Percentiles rank a stretch among this genome's conserved stretches.
phyloP scores from a whole-genome alignment of 495 filamentous ascomycete species.

The Xylona heveae region DNA sequence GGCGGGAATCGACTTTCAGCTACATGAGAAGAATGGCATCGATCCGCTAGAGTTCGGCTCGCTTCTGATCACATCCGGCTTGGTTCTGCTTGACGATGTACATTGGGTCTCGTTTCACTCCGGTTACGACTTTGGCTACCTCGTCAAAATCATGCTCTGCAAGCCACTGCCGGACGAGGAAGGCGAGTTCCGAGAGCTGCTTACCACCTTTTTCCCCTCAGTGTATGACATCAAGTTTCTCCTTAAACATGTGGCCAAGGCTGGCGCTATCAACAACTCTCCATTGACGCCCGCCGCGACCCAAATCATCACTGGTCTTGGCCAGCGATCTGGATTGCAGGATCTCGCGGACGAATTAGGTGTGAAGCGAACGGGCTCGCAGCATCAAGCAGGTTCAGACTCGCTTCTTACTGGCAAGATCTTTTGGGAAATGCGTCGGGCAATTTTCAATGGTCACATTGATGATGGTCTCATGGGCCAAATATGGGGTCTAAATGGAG shows the following conservation, averaged over 20 bases:
- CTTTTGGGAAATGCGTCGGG: constrained; percentile 71
- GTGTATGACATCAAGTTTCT: constrained; percentile 95
- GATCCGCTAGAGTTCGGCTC: constrained; percentile 75
- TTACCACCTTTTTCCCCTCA: constrained; percentile 77
- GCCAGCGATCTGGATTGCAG: constrained; percentile 73
- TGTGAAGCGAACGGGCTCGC: constrained; percentile 61
- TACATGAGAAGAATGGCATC: constrained; percentile 74
- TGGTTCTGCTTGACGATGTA: constrained; percentile 74
- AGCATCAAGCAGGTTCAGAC: constrained; percentile 83
- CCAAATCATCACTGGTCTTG: constrained; percentile 56
- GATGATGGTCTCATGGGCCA: constrained; percentile 52
- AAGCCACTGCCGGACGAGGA: constrained; percentile 69
- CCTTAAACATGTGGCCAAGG: constrained; percentile 63
- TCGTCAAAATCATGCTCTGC: constrained; percentile 78
- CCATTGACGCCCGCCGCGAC: constrained; percentile 38
- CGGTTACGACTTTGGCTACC: constrained; percentile 96
- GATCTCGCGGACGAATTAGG: constrained; percentile 85
- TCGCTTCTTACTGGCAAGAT: constrained; percentile 81
- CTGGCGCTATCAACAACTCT: constrained; percentile 33
- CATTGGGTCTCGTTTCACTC: constrained; percentile 95
- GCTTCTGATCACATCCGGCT: constrained; percentile 70
- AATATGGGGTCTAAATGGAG: constrained; percentile 71
- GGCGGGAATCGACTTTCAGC: constrained; percentile 70
- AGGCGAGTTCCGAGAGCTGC: constrained; percentile 59
- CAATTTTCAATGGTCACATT: constrained; percentile 69